Evolutionary conservation across 2,329 filamentous ascomycete species (phyloP).

Genomic region (Cercospora janseana): DNA sequence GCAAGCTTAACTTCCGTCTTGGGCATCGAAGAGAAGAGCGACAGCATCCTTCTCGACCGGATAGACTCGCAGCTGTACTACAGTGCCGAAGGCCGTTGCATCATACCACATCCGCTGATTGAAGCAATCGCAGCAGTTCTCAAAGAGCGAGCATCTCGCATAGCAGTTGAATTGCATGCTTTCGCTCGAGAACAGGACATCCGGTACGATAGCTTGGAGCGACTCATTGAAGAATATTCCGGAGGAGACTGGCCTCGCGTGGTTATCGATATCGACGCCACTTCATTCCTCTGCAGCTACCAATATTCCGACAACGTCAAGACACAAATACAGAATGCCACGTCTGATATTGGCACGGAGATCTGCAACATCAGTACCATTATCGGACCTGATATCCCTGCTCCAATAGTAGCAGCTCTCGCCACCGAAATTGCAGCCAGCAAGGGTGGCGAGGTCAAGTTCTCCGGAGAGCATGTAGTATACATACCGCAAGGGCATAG

Average conservation of each 20-base stretch:
- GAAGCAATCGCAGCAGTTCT: conserved; percentile 23
- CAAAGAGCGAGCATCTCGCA: conserved; percentile 14
- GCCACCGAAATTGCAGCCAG: conserved; percentile 17
- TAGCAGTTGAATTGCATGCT: conserved; percentile 23
- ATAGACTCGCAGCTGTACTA: conserved; percentile 22
- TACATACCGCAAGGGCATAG: conserved; percentile 20
- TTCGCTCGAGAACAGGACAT: conserved; percentile 24
- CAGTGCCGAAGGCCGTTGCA: conserved; percentile 19
- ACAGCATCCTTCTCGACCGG: conserved; percentile 18
- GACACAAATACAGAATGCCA: conserved; percentile 16
- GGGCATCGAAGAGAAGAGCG: conserved; percentile 19
- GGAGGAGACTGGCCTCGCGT: conserved; percentile 25
- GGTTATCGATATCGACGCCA: conserved; percentile 24
- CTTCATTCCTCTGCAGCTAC: conserved; percentile 24
- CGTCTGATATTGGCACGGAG: conserved; percentile 15
- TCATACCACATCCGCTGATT: conserved; percentile 22
- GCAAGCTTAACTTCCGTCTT: conserved; percentile 18
- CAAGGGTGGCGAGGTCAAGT: conserved; percentile 18
- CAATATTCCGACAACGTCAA: conserved; percentile 19
- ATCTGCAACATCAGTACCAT: conserved; percentile 21
- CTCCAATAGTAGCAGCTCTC: conserved; percentile 20
- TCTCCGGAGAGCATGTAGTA: conserved; percentile 23
- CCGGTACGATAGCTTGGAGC: conserved; percentile 19
- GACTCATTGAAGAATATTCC: conserved; percentile 23
- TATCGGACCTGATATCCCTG: conserved; percentile 16